phyloP scores from a whole-genome alignment of 2,329 filamentous ascomycete genomes.

The Microcera coccophila region DNA sequence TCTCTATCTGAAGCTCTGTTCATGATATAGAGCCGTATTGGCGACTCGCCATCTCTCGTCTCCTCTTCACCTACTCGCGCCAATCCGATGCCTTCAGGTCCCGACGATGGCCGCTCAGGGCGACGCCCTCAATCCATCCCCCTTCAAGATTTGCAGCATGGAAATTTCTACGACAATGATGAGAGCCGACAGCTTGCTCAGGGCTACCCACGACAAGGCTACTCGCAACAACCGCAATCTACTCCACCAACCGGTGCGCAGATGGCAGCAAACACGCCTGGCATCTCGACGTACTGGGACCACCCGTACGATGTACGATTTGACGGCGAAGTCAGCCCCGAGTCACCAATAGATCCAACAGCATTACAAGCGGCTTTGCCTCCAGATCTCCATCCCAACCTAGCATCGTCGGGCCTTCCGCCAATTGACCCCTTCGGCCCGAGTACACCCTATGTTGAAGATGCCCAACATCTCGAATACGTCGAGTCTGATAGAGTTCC shows the following conservation, averaged over 20 bases:
- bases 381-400: conserved; percentile 42
- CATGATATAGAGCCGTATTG: conserved; percentile 22
- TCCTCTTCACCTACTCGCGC: conserved; percentile 4
- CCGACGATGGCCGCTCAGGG: conserved; percentile 23
- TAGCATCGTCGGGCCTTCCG: conserved; percentile 10
- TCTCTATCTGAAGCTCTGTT: conserved; percentile 8
- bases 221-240: conserved; percentile 8
- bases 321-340: conserved; percentile 35
- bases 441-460: conserved; percentile 36
- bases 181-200: conserved; percentile 10
- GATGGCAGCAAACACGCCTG: conserved; percentile 35
- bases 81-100: conserved; percentile 30
- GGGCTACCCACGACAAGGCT: no score
- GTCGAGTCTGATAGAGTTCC: conserved; percentile 58
- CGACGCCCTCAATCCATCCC: conserved; percentile 57
- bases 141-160: conserved; percentile 56
- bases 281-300: conserved; percentile 52
- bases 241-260: conserved; percentile 12
- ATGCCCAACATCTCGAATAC: conserved; percentile 32
- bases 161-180: conserved; percentile 13
- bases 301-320: conserved; percentile 40
- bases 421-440: conserved; percentile 27
- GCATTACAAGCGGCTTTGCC: conserved; percentile 54
- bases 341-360: conserved; percentile 51
- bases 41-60: conserved; percentile 16